phyloP scores from a whole-genome alignment of 306 rosid species.

The Acacia acuminata region DNA sequence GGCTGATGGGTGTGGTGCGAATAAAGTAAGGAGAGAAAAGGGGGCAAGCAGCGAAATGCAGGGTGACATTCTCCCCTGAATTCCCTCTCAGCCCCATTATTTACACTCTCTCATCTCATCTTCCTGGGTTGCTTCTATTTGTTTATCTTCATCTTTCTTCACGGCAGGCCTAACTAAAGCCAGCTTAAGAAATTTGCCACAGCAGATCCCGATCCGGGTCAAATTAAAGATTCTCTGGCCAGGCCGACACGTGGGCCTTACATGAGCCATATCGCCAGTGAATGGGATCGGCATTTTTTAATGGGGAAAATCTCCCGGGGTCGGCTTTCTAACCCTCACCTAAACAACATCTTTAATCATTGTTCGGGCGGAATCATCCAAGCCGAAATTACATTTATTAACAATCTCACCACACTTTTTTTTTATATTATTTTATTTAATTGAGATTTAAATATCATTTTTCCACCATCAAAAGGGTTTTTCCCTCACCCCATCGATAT shows the following conservation, averaged over 20 bases:
- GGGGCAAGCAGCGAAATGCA: background rate
- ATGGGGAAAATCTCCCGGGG: background rate
- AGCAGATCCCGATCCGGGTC: background rate
- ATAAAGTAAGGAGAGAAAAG: background rate
- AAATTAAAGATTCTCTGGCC: background rate
- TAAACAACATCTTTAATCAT: too few relatives aligned
- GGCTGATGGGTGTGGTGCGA: background rate
- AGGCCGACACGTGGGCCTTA: constrained; percentile 17
- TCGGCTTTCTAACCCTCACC: background rate
- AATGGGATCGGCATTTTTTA: background rate
- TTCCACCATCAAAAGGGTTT: too few relatives aligned
- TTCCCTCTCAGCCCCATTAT: background rate
- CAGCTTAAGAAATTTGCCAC: too few relatives aligned
- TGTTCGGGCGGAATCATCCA: background rate
- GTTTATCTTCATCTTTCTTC: background rate
- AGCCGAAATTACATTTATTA: too few relatives aligned
- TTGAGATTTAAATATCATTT: too few relatives aligned
- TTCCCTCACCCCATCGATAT: too few relatives aligned
- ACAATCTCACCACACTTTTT: too few relatives aligned
- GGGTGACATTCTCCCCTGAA: background rate
- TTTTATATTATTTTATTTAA: too few relatives aligned
- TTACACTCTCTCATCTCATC: too few relatives aligned
- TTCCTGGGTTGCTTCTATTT: too few relatives aligned
- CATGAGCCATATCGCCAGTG: too few relatives aligned
- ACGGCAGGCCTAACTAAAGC: background rate